Conservation (phyloP, 768 basidiomycete genomes). For the Hypholoma fasciculare region DNA sequence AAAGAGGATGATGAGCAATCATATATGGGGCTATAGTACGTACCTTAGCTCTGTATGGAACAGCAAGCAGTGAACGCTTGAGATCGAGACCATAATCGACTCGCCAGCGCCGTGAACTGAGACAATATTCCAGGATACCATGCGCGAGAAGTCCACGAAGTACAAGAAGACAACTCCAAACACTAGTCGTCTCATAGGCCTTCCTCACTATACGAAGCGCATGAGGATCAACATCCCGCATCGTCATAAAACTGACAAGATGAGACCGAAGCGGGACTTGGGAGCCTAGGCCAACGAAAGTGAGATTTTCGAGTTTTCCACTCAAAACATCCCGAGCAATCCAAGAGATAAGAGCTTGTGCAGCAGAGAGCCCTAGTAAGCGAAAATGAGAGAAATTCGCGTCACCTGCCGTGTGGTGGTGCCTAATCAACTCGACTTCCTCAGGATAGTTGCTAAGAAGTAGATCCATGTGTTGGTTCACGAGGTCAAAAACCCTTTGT, state of each 20-base stretch:
- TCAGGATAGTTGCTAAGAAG: slow-evolving; percentile 15
- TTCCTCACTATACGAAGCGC: slow-evolving; percentile 8
- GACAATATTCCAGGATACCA: slow-evolving; percentile 37
- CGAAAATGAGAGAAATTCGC: slow-evolving; percentile 14
- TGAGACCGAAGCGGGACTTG: slow-evolving; percentile 1
- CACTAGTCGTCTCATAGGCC: slow-evolving; percentile 11
- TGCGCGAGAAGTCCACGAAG: slow-evolving; percentile 44
- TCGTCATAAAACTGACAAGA: slow-evolving; percentile 8
- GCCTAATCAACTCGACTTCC: slow-evolving; percentile 19
- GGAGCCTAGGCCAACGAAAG: slow-evolving; percentile 11
- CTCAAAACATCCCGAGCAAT: slow-evolving; percentile 9
- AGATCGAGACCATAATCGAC: slow-evolving; percentile 52
- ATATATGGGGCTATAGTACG: not conserved
- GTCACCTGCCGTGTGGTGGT: too few species aligned
- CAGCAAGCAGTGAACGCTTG: slow-evolving; percentile 44
- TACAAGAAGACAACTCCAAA: slow-evolving; percentile 39
- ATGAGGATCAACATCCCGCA: not conserved
- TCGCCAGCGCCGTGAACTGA: slow-evolving; percentile 44
- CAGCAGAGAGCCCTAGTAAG: slow-evolving; percentile 8
- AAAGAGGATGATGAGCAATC: not conserved
- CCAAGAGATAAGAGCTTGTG: slow-evolving; percentile 5
- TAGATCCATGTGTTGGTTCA: slow-evolving; percentile 12
- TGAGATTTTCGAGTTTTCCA: slow-evolving; percentile 11
- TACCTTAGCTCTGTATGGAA: slow-evolving; percentile 48
- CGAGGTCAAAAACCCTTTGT: slow-evolving; percentile 37